Conservation (phyloP, 108 stramenopile species). For the Nitzschia sp. region DNA sequence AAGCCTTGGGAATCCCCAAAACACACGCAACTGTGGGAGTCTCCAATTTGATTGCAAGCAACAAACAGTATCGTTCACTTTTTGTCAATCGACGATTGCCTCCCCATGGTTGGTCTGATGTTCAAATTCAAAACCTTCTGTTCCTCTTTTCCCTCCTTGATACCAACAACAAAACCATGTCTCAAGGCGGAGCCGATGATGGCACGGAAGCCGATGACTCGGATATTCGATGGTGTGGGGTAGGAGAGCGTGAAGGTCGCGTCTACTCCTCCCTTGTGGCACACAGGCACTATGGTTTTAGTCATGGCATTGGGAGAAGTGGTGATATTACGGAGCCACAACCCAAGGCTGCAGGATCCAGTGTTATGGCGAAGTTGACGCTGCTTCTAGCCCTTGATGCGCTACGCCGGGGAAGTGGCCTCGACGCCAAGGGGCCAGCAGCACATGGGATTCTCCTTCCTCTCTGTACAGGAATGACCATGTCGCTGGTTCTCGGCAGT, state of each 20-base stretch:
- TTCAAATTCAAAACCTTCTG: slow-evolving; percentile 78
- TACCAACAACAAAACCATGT: slow-evolving; percentile 77
- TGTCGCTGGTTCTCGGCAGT: slow-evolving; percentile 75
- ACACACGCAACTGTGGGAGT: slow-evolving; percentile 80
- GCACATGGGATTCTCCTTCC: slow-evolving; percentile 83
- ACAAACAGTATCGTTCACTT: slow-evolving; percentile 66
- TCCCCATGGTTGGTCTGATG: slow-evolving; percentile 77
- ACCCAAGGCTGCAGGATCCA: slow-evolving; percentile 98
- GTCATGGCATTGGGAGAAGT: slow-evolving; percentile 96
- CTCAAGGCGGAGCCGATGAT: background rate
- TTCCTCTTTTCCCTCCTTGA: slow-evolving; percentile 77
- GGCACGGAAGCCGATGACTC: background rate
- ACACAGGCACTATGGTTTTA: slow-evolving; percentile 85
- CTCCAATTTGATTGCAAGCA: slow-evolving; percentile 62
- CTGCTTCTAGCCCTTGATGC: slow-evolving; percentile 83
- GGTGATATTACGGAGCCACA: slow-evolving; percentile 98
- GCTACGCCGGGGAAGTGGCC: slow-evolving; percentile 80
- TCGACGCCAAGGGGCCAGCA: slow-evolving; percentile 65
- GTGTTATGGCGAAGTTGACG: slow-evolving; percentile 84
- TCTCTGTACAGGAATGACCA: slow-evolving; percentile 93
- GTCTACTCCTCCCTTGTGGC: slow-evolving; percentile 89
- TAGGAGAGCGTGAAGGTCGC: slow-evolving; percentile 98
- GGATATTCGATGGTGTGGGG: slow-evolving; percentile 84
- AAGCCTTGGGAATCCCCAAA: slow-evolving; percentile 60
- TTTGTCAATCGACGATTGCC: slow-evolving; percentile 75